Evolutionary conservation across 805 yeast species (phyloP).

Genomic region (Candida boidinii): DNA sequence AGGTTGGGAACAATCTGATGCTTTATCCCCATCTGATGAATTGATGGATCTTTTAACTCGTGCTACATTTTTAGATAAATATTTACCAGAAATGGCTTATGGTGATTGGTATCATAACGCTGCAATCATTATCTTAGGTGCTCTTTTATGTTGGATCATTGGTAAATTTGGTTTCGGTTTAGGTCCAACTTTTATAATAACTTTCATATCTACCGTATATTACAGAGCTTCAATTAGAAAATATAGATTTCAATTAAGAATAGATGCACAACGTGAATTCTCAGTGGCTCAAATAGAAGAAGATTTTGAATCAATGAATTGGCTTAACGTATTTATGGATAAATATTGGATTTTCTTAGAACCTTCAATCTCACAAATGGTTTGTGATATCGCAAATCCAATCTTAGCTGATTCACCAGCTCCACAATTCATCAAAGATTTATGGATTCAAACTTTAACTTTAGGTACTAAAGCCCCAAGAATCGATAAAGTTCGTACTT

Average conservation of each 20-base stretch:
- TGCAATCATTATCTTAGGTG: slow-evolving; percentile 61
- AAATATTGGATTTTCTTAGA: slow-evolving; percentile 90
- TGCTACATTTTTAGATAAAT: slow-evolving; percentile 67
- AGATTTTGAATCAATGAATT: slow-evolving; percentile 90
- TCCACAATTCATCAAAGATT: slow-evolving; percentile 75
- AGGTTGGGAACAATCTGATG: slow-evolving; percentile 69
- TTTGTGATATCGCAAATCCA: slow-evolving; percentile 79
- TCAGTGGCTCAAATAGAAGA: slow-evolving; percentile 74
- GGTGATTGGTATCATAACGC: slow-evolving; percentile 97
- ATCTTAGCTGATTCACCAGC: slow-evolving; percentile 66
- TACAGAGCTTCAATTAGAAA: slow-evolving; percentile 81
- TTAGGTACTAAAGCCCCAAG: slow-evolving; percentile 95
- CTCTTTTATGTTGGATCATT: slow-evolving; percentile 63
- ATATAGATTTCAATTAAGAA: slow-evolving; percentile 66
- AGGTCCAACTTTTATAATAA: slow-evolving; percentile 73
- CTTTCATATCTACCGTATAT: slow-evolving; percentile 51
- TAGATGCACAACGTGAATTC: slow-evolving; percentile 78
- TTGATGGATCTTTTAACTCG: slow-evolving; percentile 59
- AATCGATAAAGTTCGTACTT: slow-evolving; percentile 81
- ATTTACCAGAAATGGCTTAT: slow-evolving; percentile 64
- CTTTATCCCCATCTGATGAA: slow-evolving; percentile 60
- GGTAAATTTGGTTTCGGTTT: slow-evolving; percentile 73
- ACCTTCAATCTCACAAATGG: slow-evolving; percentile 81
- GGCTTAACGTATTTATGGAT: slow-evolving; percentile 84
- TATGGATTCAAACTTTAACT: slow-evolving; percentile 85